A percentile compares a stretch with the other conserved stretches of the same genome.
phyloP scores from a whole-genome alignment of 192 early-diverging fungal genomes.

The Lobulomyces angularis region DNA sequence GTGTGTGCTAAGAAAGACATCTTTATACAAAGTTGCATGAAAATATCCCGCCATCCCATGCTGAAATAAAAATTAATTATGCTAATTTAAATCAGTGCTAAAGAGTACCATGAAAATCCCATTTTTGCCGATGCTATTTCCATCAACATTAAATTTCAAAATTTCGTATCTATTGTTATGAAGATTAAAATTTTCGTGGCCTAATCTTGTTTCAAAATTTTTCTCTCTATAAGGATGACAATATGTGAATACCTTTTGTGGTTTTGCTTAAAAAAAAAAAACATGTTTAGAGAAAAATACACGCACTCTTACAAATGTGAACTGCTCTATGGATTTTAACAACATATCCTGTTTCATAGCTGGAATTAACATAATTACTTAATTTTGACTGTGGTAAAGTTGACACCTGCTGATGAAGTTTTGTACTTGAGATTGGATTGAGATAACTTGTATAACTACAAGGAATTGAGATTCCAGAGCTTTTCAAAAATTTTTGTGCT shows the following conservation, averaged over 20 bases:
- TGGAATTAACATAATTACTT: no score
- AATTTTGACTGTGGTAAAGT: conserved; percentile 48
- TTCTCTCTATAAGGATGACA: conserved; percentile 50
- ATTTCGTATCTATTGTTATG: conserved; percentile 61
- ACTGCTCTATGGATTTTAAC: conserved; percentile 85
- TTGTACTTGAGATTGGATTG: conserved; percentile 77
- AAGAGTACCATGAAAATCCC: neutral
- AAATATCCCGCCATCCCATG: conserved; percentile 97
- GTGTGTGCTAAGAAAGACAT: conserved; percentile 68
- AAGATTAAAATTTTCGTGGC: conserved; percentile 49
- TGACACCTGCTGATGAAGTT: conserved; percentile 62
- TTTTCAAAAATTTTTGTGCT: conserved; percentile 65
- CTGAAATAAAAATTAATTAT: conserved; percentile 13
- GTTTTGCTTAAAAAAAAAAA: conserved; percentile 22
- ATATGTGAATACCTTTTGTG: conserved; percentile 70
- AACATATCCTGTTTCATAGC: conserved; percentile 98
- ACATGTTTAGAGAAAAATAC: conserved; percentile 3
- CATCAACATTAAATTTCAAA: conserved; percentile 35
- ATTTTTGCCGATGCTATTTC: neutral
- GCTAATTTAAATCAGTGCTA: conserved; percentile 4
- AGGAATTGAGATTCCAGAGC: conserved; percentile 85
- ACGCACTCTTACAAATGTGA: conserved; percentile 22
- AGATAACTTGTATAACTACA: conserved; percentile 69
- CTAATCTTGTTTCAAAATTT: conserved; percentile 17
- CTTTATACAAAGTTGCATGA: conserved; percentile 78